Percentiles rank a stretch among this genome's conserved stretches.
Evolutionary conservation across 139 green algal species (phyloP).

Genomic region (Nannochloris sp.): DNA sequence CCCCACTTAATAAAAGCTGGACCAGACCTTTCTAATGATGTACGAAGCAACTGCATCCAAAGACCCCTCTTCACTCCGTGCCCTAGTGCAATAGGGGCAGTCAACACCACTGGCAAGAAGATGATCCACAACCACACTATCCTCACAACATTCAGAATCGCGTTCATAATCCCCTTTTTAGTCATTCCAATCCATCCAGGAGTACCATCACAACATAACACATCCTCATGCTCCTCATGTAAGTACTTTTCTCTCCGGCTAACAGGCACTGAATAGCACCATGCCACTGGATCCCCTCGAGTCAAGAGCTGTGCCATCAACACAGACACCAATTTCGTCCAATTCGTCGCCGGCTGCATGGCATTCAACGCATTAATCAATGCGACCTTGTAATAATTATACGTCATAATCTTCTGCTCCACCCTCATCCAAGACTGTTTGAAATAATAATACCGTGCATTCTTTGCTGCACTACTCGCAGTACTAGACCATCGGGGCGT

Average conservation of each 20-base stretch:
- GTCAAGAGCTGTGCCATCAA: constrained; percentile 19
- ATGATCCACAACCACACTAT: constrained; percentile 44
- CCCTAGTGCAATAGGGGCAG: constrained; percentile 26
- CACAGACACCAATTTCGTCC: constrained; percentile 17
- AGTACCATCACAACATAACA: background rate
- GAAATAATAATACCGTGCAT: too few relatives aligned
- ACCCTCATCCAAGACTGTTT: too few relatives aligned
- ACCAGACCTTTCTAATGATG: constrained; percentile 31
- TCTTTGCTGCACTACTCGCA: too few relatives aligned
- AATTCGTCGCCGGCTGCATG: constrained; percentile 22
- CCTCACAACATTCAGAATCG: constrained; percentile 25
- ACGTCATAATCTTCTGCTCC: too few relatives aligned
- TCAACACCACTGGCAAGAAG: constrained; percentile 44
- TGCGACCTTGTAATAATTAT: constrained; percentile 15
- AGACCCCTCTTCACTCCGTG: constrained; percentile 7
- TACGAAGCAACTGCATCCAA: constrained; percentile 29
- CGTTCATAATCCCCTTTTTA: background rate
- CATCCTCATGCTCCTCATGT: background rate
- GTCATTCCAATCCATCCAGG: background rate
- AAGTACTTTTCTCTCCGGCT: constrained; percentile 2
- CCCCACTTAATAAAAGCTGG: constrained; percentile 94
- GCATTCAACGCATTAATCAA: constrained; percentile 27
- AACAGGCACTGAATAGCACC: constrained; percentile 28
- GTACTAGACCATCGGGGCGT: too few relatives aligned
- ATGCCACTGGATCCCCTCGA: constrained; percentile 24